A percentile compares a stretch with the other conserved stretches of the same genome.
These are phyloP conservation scores for Alternaria triticina DNA, from an alignment of 2,329 filamentous ascomycete species.

Conservation along the genomic window DNA sequence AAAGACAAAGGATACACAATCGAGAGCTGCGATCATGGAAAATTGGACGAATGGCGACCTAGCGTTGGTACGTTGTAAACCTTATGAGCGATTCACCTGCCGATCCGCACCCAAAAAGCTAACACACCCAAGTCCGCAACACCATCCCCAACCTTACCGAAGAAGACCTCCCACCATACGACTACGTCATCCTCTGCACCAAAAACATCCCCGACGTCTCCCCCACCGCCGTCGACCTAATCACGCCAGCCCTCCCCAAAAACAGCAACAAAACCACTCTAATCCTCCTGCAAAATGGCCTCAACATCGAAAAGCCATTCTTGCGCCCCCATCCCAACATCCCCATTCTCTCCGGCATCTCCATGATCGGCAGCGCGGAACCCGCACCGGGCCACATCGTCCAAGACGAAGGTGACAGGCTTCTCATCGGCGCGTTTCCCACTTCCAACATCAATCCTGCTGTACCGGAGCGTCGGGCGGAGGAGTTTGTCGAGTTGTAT, in stretches of 20 bases:
- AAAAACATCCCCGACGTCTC: constrained; percentile 65
- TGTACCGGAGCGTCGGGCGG: constrained; percentile 39
- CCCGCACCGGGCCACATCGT: constrained; percentile 55
- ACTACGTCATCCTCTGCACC: constrained; percentile 64
- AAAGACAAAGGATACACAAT: constrained; percentile 59
- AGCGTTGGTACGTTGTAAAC: constrained; percentile 43
- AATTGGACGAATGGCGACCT: constrained; percentile 58
- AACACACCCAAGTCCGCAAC: constrained; percentile 51
- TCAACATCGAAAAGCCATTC: constrained; percentile 67
- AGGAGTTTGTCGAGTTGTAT: constrained; percentile 58
- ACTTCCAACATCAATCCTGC: constrained; percentile 42
- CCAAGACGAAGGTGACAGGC: constrained; percentile 60
- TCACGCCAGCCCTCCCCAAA: constrained; percentile 60
- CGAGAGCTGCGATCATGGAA: constrained; percentile 62
- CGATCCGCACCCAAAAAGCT: background rate
- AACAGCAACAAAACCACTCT: constrained; percentile 58
- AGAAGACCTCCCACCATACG: constrained; percentile 50
- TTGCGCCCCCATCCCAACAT: constrained; percentile 59
- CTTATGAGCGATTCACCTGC: background rate
- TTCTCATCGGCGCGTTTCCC: constrained; percentile 59
- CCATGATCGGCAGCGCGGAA: constrained; percentile 61
- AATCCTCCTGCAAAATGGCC: constrained; percentile 66
- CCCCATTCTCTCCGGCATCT: constrained; percentile 60
- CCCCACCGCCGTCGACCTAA: constrained; percentile 57
- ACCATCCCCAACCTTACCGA: constrained; percentile 55